Evolutionary conservation across 768 basidiomycete species (phyloP), one percentile per base, ranked within the genome.

Genomic region (Multifurca ochricompacta): DNA sequence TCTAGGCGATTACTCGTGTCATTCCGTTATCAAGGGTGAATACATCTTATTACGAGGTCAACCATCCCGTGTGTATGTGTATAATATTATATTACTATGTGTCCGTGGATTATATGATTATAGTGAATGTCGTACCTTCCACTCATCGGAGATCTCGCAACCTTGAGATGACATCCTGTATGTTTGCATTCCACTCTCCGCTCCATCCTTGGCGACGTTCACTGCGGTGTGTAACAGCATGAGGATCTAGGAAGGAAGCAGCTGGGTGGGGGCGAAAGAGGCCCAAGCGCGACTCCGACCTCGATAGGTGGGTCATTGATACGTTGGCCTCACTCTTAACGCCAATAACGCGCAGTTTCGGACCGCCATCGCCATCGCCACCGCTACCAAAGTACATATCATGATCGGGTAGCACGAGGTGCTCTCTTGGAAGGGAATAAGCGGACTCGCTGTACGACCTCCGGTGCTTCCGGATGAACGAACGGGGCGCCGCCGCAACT

Each of bases 171-270:
- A 62, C 56, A n/a, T 58, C 60, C 21, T 54, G 51, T 42, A 62
- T 52, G 59, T 32, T 53, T 32, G 23, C 49, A 42, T 61, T 62
- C 61, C 61, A 58, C 46, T 61, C 61, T n/a, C 60, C 56, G 13
- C 55, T 62, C 61, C 61, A 62, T 3, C 61, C 53, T 21, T 55
- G 48, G 25, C 50, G 51, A 19, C 56, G 52, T 52, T 61, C 56
- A 9, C 43, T 49, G 36, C 59, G 60, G 23, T 51, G 58, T 14
- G 45, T 37, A 40, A 51, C 39, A n/a, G 8, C 44, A 4, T 11
- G 3, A 13, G 25, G 35, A 0, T 18, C 36, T 5, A 16, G 48
- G 30, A 31, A 19, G 8, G 43, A 14, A 14, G 46, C 13, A 14
- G 19, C 9, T 4, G 31, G 14, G 19, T 31, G 44, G 3, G 1